Evolutionary conservation across 768 basidiomycete species (phyloP), one percentile per base, ranked within the genome.

Genomic region (Lactarius evosmus): DNA sequence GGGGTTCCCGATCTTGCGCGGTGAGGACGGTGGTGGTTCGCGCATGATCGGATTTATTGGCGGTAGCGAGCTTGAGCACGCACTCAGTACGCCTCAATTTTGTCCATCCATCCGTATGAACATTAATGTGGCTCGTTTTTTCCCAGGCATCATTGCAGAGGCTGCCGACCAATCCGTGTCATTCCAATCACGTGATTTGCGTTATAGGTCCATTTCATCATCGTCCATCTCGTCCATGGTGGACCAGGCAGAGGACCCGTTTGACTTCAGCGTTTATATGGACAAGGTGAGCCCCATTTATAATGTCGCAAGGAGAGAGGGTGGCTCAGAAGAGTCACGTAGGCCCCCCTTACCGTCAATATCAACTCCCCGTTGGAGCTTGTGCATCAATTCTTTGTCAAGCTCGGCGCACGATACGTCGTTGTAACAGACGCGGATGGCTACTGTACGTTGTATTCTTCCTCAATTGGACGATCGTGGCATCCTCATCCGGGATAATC

Each of bases 21-120:
- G 75, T 36, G 85, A 81, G 58, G 71, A 64, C 7, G 34, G 77
- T 17, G 79, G 77, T 8, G 82, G 82, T 22, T 68, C 81, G 69
- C 82, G 91, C 41, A 82, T 97, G 80, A 81, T 92, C 40, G 97
- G 95, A 7, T 95, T 95, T 73, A 89, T 98, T 63, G 93, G 94
- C 0, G 84, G 86, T 32, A 95, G 88, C 70, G 97, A 99, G 75
- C 83, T 99, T 16, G 94, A 97, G 70, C 94, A 98, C 74, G 95
- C 93, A 6, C 77, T 99, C 4, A 83, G 91, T 93, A 74, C 59
- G 86, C 25, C 32, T 59, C 32, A 49, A 29, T 60, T 52, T 52
- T n/a, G 60, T 11, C 19, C 33, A n/a, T 22, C 50, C 22, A 36
- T 36, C 27, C n/a, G 40, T 14, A 12, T n/a, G 16, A 50, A 8